A percentile compares a stretch with the other conserved stretches of the same genome.
Evolutionary conservation across 768 basidiomycete species (phyloP).

Genomic region (Xerocomus brunneocitrinus): DNA sequence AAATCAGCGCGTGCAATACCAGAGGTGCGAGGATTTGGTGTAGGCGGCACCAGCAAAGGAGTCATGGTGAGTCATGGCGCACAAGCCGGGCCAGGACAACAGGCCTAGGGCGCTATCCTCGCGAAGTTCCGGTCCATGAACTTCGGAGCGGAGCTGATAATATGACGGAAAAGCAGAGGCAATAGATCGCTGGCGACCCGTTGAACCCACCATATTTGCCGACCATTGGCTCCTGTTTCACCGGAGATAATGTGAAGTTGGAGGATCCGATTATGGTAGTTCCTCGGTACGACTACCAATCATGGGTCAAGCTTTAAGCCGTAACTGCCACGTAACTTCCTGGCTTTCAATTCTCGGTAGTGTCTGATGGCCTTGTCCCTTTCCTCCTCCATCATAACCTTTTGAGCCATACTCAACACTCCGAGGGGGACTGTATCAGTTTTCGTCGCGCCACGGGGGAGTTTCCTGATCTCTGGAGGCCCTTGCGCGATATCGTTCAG

Average conservation of each 20-base stretch:
- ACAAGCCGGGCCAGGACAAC: not conserved
- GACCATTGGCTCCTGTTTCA: not conserved
- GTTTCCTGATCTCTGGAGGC: conserved; percentile 57
- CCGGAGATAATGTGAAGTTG: conserved; percentile 1
- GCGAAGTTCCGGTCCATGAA: not conserved
- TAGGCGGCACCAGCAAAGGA: not conserved
- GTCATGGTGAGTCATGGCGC: not conserved
- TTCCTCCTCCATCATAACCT: conserved; percentile 71
- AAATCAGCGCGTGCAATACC: conserved; percentile 9
- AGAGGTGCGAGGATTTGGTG: conserved; percentile 1
- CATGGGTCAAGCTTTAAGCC: conserved; percentile 8
- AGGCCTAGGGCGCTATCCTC: not conserved
- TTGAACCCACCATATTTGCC: not conserved
- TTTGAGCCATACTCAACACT: conserved; percentile 70
- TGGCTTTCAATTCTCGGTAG: conserved; percentile 67
- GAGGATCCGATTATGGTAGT: conserved; percentile 9
- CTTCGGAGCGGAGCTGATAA: not conserved
- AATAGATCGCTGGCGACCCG: not conserved
- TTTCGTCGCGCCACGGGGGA: conserved; percentile 44
- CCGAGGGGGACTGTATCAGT: conserved; percentile 32
- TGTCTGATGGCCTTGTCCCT: conserved; percentile 62
- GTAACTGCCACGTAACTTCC: conserved; percentile 26
- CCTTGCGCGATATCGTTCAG: conserved; percentile 69
- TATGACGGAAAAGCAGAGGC: not conserved
- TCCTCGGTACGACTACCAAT: conserved; percentile 6